A percentile compares a stretch with the other conserved stretches of the same genome.
phyloP scores from a whole-genome alignment of 139 green algal species.

The Coelastrella sp. region DNA sequence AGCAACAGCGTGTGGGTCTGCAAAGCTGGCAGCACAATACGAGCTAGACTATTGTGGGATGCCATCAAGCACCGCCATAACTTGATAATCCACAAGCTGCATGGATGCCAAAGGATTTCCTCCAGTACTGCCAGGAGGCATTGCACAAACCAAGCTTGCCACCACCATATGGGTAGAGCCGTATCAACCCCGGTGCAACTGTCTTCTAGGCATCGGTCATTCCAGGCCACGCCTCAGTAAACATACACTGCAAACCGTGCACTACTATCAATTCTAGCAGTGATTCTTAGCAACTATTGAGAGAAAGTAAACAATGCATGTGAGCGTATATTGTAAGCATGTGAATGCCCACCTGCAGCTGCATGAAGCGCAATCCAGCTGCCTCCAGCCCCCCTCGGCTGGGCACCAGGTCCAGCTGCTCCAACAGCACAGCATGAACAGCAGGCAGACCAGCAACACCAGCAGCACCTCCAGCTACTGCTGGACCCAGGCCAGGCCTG shows the following conservation, averaged over 20 bases:
- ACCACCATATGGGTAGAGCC: no score
- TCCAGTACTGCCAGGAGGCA: no score
- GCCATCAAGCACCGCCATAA: no score
- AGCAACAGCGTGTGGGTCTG: no score
- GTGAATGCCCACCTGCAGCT: constrained; percentile 48
- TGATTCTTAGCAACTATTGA: background rate
- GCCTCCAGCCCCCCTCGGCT: constrained; percentile 35
- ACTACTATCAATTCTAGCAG: background rate
- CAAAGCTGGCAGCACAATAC: no score
- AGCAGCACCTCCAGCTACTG: background rate
- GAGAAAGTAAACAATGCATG: background rate
- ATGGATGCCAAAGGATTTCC: no score
- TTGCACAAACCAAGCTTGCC: no score
- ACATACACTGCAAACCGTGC: background rate
- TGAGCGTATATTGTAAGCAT: background rate
- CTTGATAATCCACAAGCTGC: no score
- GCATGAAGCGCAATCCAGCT: constrained; percentile 29
- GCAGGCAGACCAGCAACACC: constrained; percentile 7
- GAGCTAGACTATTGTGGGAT: no score
- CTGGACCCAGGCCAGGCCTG: background rate
- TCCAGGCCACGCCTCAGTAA: no score
- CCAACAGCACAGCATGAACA: constrained; percentile 39
- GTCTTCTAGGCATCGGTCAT: no score
- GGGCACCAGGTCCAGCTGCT: constrained; percentile 43
- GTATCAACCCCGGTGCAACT: no score